Evolutionary conservation across 805 yeast species (phyloP).

Genomic region (Dipodascopsis uninucleata): DNA sequence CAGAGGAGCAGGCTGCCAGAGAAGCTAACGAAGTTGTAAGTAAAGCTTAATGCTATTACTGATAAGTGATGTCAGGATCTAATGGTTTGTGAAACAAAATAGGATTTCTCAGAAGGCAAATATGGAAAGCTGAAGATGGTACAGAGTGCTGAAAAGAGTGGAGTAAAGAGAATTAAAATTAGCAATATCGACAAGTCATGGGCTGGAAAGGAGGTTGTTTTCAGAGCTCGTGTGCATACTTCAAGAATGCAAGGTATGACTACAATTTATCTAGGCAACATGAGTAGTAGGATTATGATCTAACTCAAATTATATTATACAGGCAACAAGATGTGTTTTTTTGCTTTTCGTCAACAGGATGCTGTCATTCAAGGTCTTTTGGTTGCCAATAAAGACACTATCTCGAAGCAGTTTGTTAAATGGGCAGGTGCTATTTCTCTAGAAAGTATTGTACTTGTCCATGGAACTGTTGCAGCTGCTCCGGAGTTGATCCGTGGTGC

Average conservation of each 20-base stretch:
- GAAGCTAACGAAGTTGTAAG: constrained; percentile 57
- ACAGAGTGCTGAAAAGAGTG: constrained; percentile 71
- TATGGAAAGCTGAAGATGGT: constrained; percentile 88
- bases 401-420: constrained; percentile 94
- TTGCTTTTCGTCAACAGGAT: constrained; percentile 87
- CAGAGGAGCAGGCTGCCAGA: constrained; percentile 79
- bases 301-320: background rate
- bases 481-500: constrained; percentile 86
- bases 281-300: too few relatives aligned
- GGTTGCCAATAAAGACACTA: constrained; percentile 65
- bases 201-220: constrained; percentile 73
- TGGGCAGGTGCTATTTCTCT: constrained; percentile 84
- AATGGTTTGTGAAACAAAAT: background rate
- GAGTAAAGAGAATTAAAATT: constrained; percentile 58
- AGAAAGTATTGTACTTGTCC: constrained; percentile 88
- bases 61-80: background rate
- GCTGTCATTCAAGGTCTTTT: constrained; percentile 79
- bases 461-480: constrained; percentile 78
- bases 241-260: constrained; percentile 75
- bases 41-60: background rate
- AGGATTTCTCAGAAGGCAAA: constrained; percentile 77
- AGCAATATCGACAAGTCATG: constrained; percentile 48
- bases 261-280: too few relatives aligned
- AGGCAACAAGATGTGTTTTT: constrained; percentile 84
- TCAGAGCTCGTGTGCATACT: constrained; percentile 92